Base-by-base conservation (phyloP, 2,329 filamentous ascomycete genomes). In the Daldinia sp. region DNA sequence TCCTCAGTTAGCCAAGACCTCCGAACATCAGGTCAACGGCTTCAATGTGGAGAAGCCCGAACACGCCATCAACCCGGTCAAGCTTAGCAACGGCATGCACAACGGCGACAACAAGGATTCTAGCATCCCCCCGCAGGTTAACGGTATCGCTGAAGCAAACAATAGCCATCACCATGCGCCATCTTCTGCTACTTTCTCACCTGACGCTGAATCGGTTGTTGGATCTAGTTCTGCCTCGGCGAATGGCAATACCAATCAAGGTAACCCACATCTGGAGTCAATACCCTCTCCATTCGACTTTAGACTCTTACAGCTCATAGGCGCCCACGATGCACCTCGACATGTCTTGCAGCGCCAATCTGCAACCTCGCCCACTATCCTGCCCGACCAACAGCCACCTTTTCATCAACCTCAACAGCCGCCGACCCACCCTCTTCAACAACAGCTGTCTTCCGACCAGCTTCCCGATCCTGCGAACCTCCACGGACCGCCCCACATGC, bases 31-130 rank as follows among this genome's bases (percentile, higher is more conserved):
- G 50, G 56, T 66, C 53, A 64, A 72, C 69, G 66, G 64, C 45
- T 66, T 67, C 48, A 61, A 62, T 65, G 68, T 68, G 64, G 71
- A 73, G 70, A 74, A 72, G 63, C 56, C 67, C 64, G 69, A 58
- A 27, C 34, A 64, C n/a, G 56, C 55, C 52, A 55, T 56, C 43
- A 39, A 54, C 30, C 17, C 54, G 35, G n/a, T 35, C 9, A 57
- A 58, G 55, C 35, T 59, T 41, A 49, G 43, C 47, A 63, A 60
- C 52, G 30, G 54, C 27, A 39, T 59, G 35, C 39, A 64, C 37
- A 60, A 61, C 17, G 56, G 37, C 27, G 39, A 55, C 25, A 37
- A 37, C 21, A 59, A 58, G 29, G n/a, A n/a, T n/a, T 34, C 35
- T 15, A 11, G 39, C 17, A n/a, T 29, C 19, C 15, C 53, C n/a